These are phyloP conservation scores for Termitomyces sp. DNA, from an alignment of 768 basidiomycete species.

Conservation along the genomic window DNA sequence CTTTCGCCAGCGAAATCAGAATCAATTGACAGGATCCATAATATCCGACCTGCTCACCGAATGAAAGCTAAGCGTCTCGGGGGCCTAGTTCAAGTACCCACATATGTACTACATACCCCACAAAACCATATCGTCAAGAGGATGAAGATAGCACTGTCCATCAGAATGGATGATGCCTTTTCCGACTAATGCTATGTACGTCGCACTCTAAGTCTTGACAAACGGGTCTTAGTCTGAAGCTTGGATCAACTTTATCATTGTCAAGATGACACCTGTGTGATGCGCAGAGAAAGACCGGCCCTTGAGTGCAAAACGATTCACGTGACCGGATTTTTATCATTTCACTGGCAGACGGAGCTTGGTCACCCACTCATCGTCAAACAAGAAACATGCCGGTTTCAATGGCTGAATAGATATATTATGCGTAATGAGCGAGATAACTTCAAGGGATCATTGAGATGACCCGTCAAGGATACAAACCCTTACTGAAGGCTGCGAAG, in stretches of 20 bases:
- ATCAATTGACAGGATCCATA: background rate
- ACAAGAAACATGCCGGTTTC: background rate
- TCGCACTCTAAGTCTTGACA: no score
- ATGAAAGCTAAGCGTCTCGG: background rate
- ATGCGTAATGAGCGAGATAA: conserved; percentile 2
- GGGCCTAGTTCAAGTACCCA: background rate
- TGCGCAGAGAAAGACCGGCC: no score
- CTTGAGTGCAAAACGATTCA: no score
- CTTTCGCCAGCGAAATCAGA: background rate
- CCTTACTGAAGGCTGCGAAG: background rate
- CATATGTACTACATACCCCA: no score
- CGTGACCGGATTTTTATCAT: no score
- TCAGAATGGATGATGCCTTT: background rate
- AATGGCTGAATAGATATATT: conserved; percentile 11
- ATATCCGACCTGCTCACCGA: background rate
- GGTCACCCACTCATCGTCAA: background rate
- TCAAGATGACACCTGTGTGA: no score
- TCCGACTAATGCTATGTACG: background rate
- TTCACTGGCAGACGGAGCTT: no score
- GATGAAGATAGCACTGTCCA: background rate
- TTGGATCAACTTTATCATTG: no score
- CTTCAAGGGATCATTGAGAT: conserved; percentile 11
- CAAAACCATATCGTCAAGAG: background rate
- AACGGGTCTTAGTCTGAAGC: no score
- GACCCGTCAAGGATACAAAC: conserved; percentile 12